Base-by-base conservation (phyloP, 495 filamentous ascomycete species). In the Hamigera avellanea region DNA sequence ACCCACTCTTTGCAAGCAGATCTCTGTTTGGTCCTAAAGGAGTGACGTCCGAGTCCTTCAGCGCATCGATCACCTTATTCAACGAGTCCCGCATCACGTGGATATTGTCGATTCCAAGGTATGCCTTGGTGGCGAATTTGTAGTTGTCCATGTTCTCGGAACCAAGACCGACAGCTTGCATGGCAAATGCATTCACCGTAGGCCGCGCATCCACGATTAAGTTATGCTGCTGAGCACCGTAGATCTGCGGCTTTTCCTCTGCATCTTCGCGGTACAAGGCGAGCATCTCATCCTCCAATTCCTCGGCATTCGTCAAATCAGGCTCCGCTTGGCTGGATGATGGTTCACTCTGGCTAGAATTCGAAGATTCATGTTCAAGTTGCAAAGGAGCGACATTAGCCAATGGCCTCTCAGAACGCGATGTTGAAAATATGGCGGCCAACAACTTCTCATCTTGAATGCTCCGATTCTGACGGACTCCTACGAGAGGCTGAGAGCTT, bases 91-190 rank as follows among this genome's bases (percentile, higher is more conserved):
- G 72, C 91, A 99, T 99, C 37, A 95, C 89, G 53, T 99, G 91
- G 41, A 99, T 96, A 45, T 99, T 99, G 53, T 93, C 91, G 50
- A 99, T 99, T 31, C 88, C 88, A n/a, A 99, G 69, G 48, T 91
- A 95, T 0, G 80, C 83, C 52, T 94, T 95, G 27, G 83, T 86
- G 19, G 85, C 85, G 49, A 85, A 87, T 34, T 78, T 81, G 56
- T 99, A 99, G 54, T 95, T 83, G 35, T 95, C 87, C 86, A 96
- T 95, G 45, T 95, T 95, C 53, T 99, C 91, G 0, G 86, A 94
- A 3, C 91, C 91, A 46, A 86, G 76, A 1, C 91, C 91, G 44
- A 91, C 80, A 7, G 85, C 84, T 59, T 95, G 87, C 84, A 95
- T 99, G 9, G 87, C 89, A 39, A 83, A 76, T 1, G 93, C 93